Evolutionary conservation across 768 basidiomycete species (phyloP).

Genomic region (Pleurotus salmoneostramineus): DNA sequence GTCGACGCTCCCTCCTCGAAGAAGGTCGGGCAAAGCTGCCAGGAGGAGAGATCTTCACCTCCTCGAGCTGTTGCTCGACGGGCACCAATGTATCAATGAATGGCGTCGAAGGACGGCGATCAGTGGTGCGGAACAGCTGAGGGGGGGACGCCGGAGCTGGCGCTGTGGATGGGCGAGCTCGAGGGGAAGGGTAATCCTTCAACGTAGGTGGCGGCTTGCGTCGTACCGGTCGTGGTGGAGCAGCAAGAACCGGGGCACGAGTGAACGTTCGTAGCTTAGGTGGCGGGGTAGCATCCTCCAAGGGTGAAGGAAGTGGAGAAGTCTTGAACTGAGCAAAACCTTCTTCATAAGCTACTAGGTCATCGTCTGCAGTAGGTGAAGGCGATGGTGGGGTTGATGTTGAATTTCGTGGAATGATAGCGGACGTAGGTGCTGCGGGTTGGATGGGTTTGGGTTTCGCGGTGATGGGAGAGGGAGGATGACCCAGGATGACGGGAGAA

Average conservation of each 20-base stretch:
- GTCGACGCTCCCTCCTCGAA: conserved; percentile 13
- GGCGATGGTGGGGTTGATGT: background rate
- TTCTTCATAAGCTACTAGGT: background rate
- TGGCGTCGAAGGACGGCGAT: background rate
- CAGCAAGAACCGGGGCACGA: background rate
- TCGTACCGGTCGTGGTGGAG: background rate
- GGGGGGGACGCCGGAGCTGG: conserved; percentile 2
- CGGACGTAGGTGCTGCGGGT: background rate
- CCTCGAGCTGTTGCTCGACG: background rate
- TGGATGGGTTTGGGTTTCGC: background rate
- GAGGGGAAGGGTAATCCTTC: background rate
- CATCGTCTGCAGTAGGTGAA: background rate
- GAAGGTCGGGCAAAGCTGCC: background rate
- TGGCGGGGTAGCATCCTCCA: background rate
- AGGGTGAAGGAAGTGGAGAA: background rate
- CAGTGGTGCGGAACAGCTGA: background rate
- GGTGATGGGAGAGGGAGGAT: background rate
- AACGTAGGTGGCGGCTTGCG: background rate
- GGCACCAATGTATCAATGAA: conserved; percentile 4
- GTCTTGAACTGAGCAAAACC: conserved; percentile 1
- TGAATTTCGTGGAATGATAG: background rate
- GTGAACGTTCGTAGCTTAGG: background rate
- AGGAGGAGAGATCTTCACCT: background rate
- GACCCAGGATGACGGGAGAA: background rate
- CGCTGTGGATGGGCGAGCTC: conserved; percentile 1